Conservation (phyloP, 352 stramenopile species). For the Detonula confervacea region DNA sequence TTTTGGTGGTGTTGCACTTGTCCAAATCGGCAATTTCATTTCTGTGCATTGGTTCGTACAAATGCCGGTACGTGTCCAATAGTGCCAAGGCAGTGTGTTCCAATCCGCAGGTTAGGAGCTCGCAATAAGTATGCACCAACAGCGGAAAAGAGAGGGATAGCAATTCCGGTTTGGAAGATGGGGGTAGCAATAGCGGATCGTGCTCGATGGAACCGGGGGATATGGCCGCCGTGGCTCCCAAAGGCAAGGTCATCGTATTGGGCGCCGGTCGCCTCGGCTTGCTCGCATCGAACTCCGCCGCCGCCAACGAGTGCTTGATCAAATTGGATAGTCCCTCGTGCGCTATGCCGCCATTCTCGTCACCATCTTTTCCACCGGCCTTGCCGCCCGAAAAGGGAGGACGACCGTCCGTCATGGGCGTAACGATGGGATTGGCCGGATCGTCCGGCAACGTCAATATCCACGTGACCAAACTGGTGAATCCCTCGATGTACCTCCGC, state of each 20-base stretch:
- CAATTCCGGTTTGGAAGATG: conserved; percentile 79
- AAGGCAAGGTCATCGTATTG: conserved; percentile 18
- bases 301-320: conserved; percentile 37
- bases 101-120: conserved; percentile 77
- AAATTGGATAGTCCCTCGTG: conserved; percentile 39
- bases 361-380: conserved; percentile 14
- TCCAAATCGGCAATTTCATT: conserved; percentile 71
- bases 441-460: conserved; percentile 79
- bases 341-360: conserved; percentile 8
- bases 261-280: conserved; percentile 8
- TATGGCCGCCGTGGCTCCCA: conserved; percentile 22
- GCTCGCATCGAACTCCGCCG: not conserved
- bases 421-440: conserved; percentile 48
- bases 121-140: conserved; percentile 82
- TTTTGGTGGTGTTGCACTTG: conserved; percentile 61
- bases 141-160: conserved; percentile 79
- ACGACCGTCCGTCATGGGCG: conserved; percentile 11
- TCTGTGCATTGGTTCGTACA: conserved; percentile 74
- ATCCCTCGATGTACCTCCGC: conserved; percentile 70
- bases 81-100: conserved; percentile 68
- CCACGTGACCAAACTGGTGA: conserved; percentile 79
- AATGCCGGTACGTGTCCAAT: conserved; percentile 68
- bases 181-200: conserved; percentile 48
- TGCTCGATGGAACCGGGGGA: conserved; percentile 12
- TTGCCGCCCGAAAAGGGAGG: conserved; percentile 2